Evolutionary conservation across 192 early-diverging fungal species (phyloP).

Genomic region (Coemansia guatemalensis): DNA sequence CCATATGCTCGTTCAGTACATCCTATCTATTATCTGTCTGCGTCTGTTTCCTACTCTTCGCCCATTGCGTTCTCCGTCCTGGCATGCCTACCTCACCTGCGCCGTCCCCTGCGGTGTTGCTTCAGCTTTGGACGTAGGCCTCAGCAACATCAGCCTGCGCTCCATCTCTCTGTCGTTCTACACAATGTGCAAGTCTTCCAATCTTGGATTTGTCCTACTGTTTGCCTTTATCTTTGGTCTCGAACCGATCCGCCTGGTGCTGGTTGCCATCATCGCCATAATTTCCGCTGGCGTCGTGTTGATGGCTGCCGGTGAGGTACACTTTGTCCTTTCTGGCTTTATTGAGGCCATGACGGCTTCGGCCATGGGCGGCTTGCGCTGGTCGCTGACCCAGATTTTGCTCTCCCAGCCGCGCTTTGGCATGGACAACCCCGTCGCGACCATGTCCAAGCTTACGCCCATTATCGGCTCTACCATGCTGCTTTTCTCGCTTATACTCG

Average conservation of each 20-base stretch:
- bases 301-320: conserved; percentile 83
- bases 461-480: conserved; percentile 70
- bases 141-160: conserved; percentile 85
- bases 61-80: conserved; percentile 58
- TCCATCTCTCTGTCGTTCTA: conserved; percentile 90
- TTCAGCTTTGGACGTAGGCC: conserved; percentile 86
- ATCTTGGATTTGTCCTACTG: conserved; percentile 74
- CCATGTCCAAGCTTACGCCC: conserved; percentile 81
- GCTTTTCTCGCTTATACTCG: conserved; percentile 63
- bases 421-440: conserved; percentile 86
- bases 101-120: conserved; percentile 87
- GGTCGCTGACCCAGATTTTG: conserved; percentile 87
- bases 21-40: conserved; percentile 58
- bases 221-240: conserved; percentile 91
- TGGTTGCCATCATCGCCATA: conserved; percentile 72
- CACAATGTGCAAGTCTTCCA: conserved; percentile 85
- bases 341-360: conserved; percentile 76
- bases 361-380: conserved; percentile 83
- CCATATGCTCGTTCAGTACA: conserved; percentile 86
- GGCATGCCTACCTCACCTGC: conserved; percentile 63
- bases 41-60: conserved; percentile 61
- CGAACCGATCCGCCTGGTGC: conserved; percentile 69
- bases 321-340: conserved; percentile 78
- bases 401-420: conserved; percentile 72
- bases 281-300: conserved; percentile 82